Evolutionary conservation across 23 red algal species (phyloP), one percentile per base, ranked within the genome.

Genomic region (Agarophyton chilense): DNA sequence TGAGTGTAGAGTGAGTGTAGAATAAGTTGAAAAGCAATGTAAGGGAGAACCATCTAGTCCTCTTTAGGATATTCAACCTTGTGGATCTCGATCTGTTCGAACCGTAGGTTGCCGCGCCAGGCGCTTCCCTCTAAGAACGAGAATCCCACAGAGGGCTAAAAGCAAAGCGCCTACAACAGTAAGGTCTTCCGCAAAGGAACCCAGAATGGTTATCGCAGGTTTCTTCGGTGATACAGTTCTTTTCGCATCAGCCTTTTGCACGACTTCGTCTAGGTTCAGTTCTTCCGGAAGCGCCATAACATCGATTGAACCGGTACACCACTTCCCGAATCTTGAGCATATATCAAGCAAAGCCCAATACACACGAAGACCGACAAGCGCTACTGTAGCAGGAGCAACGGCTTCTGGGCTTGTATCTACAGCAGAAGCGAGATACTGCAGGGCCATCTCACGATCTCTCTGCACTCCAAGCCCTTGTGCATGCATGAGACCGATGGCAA

Each of bases 401-500:
- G 74, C 54, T 19, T 57, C 74, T 24, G 68, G 22, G 21, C 52
- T 29, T 6, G 31, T 45, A 0, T 26, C 38, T 12, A n/a, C 25
- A 18, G 60, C 88, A 4, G 77, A 71, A 12, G 18, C 17, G 26
- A 91, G 56, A 21, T 61, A 67, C 9, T 71, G 54, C 18, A 82
- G 14, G 29, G 88, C 88, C 17, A 52, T 71, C 10, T 67, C 19
- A 1, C 88, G 88, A 28, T 82, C 77, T 46, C 44, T 83, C 19
- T 81, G 34, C 1, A 89, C 94, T 8, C 88, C 88, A 0, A 90
- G 52, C 40, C 94, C 94, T 28, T 44, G 56, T 4, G 82, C 88
- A 79, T 92, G 82, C 94, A 96, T 96, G 29, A 92, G 35, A 57
- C 94, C 81, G 39, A 96, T 67, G 14, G 87, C 65, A 67, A 96